A percentile compares a stretch with the other conserved stretches of the same genome.
Conservation (phyloP, 2,329 filamentous ascomycete species). For the Dothistroma septosporum region DNA sequence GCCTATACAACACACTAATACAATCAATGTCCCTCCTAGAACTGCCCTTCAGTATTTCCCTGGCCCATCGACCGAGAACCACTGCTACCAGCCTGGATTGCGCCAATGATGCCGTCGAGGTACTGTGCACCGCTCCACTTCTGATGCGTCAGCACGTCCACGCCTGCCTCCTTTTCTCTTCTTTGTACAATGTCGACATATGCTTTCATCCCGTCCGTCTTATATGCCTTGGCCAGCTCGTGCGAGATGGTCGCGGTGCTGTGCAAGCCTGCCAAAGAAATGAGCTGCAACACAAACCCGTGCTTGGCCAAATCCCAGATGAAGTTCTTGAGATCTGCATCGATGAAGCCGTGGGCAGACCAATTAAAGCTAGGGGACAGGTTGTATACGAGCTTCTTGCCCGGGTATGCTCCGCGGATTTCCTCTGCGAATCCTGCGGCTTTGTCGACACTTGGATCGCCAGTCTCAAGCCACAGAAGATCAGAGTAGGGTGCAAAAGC, state of each 20-base stretch:
- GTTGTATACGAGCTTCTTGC: conserved; percentile 94
- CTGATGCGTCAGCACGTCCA: conserved; percentile 92
- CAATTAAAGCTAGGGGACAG: conserved; percentile 97
- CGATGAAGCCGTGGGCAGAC: conserved; percentile 89
- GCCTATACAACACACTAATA: background rate
- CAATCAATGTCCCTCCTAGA: conserved; percentile 28
- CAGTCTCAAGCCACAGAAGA: conserved; percentile 95
- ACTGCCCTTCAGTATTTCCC: conserved; percentile 73
- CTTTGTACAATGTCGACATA: conserved; percentile 93
- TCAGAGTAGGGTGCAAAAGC: conserved; percentile 91
- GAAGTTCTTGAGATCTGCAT: conserved; percentile 78
- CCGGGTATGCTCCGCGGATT: conserved; percentile 65
- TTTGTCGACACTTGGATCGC: conserved; percentile 76
- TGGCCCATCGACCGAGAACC: conserved; percentile 91
- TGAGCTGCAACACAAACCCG: conserved; percentile 65
- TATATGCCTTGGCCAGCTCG: conserved; percentile 78
- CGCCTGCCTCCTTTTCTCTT: conserved; percentile 82
- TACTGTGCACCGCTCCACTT: conserved; percentile 74
- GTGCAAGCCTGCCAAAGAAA: conserved; percentile 62
- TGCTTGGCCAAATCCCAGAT: conserved; percentile 94
- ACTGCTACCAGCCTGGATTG: conserved; percentile 86
- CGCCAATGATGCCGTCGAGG: conserved; percentile 83
- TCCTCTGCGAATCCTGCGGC: conserved; percentile 70
- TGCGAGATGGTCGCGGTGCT: conserved; percentile 60
- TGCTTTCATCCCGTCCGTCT: conserved; percentile 88